Evolutionary conservation across 2,329 filamentous ascomycete genomes (phyloP), one percentile per base, ranked within the genome.

Genomic region (Lasiodiplodia sp.): DNA sequence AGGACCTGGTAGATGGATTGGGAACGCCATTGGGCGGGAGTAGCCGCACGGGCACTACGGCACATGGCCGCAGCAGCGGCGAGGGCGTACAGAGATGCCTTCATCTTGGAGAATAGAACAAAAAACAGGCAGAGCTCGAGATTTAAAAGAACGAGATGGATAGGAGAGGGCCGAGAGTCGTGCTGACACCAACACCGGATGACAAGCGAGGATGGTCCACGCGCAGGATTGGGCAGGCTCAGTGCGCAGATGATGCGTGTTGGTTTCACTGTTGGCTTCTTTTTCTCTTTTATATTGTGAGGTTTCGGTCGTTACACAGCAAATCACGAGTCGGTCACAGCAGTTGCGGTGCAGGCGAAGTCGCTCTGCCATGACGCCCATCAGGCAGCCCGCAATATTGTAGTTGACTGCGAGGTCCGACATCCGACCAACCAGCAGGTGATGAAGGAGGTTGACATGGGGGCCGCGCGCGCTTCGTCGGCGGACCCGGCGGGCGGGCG

Each of bases 1-100:
- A 83, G 70, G 21, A 83, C 73, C 71, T 83, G 81, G 70, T 83
- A 83, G 63, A 83, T 82, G 34, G 76, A 78, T 65, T 75, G 71
- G 37, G 73, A 75, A 38, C 79, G 74, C 81, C 81, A 83, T 58
- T 81, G 72, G 7, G 73, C 74, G 53, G 75, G 70, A 56, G 75
- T 75, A 16, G 79, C 79, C 51, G 75, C 76, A 28, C 12, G 62
- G 34, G 28, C 67, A 21, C 34, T 44, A 31, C 56, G 28, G 28
- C 44, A 53, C n/a, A 68, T 25, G 55, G 66, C 66, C 37, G 66
- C 56, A 11, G 66, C 66, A 31, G 66, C 49, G 16, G 49, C 28
- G 57, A 47, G 25, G 21, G 38, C 28, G 66, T 47, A 31, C 66
- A 68, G 49, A 37, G 66, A 53, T 63, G 44, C 4, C 57, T 63